Evolutionary conservation across 2,329 filamentous ascomycete genomes (phyloP).

Genomic region (Colletotrichum brevisporum): DNA sequence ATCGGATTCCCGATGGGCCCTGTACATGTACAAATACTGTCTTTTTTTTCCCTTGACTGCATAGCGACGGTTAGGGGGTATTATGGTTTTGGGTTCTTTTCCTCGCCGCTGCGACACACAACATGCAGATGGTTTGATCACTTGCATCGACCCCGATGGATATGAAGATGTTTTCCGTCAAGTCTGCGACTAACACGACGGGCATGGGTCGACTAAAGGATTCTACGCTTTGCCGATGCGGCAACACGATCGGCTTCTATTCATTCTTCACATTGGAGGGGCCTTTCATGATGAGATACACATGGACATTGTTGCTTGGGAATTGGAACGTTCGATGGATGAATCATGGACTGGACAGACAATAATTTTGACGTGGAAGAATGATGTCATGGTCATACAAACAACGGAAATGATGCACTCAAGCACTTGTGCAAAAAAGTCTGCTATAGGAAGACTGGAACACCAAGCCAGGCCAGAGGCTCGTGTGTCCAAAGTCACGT

Average conservation of each 20-base stretch:
- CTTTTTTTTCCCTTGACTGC: conserved; percentile 41
- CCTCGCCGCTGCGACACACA: conserved; percentile 30
- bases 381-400: conserved; percentile 28
- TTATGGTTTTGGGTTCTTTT: conserved; percentile 19
- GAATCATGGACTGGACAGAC: conserved; percentile 6
- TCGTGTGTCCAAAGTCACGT: background rate
- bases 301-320: conserved; percentile 11
- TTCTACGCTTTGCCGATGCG: background rate
- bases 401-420: conserved; percentile 17
- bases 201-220: background rate
- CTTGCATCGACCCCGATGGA: conserved; percentile 15
- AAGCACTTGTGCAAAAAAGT: conserved; percentile 2
- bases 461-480: background rate
- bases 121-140: conserved; percentile 34
- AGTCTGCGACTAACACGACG: background rate
- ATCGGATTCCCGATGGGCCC: background rate
- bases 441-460: background rate
- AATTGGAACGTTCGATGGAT: background rate
- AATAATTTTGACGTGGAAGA: conserved; percentile 17
- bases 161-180: background rate
- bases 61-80: conserved; percentile 42
- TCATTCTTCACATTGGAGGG: conserved; percentile 12
- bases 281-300: conserved; percentile 27
- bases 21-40: conserved; percentile 44
- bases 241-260: conserved; percentile 8